phyloP scores from a whole-genome alignment of 352 stramenopile species.

The Globisporangium abappressorium region DNA sequence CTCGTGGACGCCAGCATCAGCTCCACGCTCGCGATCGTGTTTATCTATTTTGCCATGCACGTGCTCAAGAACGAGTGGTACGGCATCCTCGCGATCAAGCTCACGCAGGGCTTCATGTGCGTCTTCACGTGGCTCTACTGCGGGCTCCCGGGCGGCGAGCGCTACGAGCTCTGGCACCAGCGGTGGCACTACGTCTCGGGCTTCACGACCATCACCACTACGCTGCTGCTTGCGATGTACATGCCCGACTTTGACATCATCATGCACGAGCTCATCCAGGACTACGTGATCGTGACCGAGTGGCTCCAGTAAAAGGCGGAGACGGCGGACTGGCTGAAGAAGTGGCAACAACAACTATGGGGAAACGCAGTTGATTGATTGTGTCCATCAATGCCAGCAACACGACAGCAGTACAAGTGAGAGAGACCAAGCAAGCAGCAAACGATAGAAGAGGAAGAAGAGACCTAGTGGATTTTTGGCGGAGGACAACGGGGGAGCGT shows the following conservation, averaged over 20 bases:
- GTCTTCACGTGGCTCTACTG: slow-evolving; percentile 84
- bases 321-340: background rate
- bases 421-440: background rate
- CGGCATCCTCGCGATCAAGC: slow-evolving; percentile 66
- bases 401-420: background rate
- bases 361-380: background rate
- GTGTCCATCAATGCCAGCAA: background rate
- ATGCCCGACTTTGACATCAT: slow-evolving; percentile 78
- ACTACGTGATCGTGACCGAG: slow-evolving; percentile 43
- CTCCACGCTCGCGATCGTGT: slow-evolving; percentile 64
- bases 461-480: background rate
- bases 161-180: slow-evolving; percentile 81
- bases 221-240: slow-evolving; percentile 71
- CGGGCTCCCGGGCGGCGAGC: slow-evolving; percentile 59
- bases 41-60: slow-evolving; percentile 64
- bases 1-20: slow-evolving; percentile 77
- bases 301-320: slow-evolving; percentile 34
- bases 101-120: slow-evolving; percentile 49
- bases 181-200: slow-evolving; percentile 83
- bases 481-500: background rate
- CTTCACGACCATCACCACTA: slow-evolving; percentile 69
- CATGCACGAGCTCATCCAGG: slow-evolving; percentile 68
- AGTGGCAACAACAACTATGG: background rate
- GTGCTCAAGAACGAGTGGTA: slow-evolving; percentile 74
- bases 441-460: slow-evolving; percentile 1